Percentiles rank a stretch among this genome's conserved stretches.
These are phyloP conservation scores for Psilocybe cyanescens DNA, from an alignment of 768 basidiomycete species.

Conservation along the genomic window DNA sequence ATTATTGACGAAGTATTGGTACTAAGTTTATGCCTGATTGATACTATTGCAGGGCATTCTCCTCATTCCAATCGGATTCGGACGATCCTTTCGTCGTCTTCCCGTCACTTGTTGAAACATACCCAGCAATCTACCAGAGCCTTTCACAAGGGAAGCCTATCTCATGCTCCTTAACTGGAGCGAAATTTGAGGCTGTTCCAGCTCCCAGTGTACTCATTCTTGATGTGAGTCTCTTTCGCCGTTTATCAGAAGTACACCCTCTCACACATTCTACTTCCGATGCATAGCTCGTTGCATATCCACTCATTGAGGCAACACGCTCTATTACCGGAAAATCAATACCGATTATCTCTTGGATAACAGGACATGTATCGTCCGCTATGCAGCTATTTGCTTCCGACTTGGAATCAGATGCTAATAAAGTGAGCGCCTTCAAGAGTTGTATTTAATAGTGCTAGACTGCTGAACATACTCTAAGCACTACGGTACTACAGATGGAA, in stretches of 20 bases:
- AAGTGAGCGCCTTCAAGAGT: not conserved
- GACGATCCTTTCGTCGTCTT: not conserved
- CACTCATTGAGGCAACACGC: not conserved
- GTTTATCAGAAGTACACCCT: not conserved
- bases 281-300: not conserved
- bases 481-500: not conserved
- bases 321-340: not conserved
- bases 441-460: not conserved
- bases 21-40: not conserved
- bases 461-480: not conserved
- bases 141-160: not conserved
- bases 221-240: not conserved
- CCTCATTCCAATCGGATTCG: not conserved
- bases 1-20: not conserved
- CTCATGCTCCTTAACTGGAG: conserved; percentile 7
- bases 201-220: conserved; percentile 6
- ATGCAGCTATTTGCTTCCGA: not conserved
- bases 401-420: not conserved
- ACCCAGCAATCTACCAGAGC: conserved; percentile 2
- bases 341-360: not conserved
- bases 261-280: not conserved
- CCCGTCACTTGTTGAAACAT: not conserved
- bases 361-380: not conserved
- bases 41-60: not conserved
- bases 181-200: conserved; percentile 5